Conservation (phyloP, 371 early-diverging fungal genomes). For the Mucor circinelloides region DNA sequence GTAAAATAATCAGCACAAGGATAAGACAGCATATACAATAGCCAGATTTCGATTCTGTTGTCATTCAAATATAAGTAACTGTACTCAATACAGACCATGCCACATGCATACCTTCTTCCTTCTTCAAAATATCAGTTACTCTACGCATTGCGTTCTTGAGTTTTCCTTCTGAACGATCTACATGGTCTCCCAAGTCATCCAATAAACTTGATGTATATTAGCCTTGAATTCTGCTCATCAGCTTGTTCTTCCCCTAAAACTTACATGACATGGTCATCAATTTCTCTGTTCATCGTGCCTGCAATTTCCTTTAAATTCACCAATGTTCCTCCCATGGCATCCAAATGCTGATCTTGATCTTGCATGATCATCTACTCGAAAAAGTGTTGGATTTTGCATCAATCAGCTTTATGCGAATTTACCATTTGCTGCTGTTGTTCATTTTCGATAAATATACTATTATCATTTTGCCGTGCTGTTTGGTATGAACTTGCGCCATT, state of each 20-base stretch:
- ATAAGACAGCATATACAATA: slow-evolving; percentile 67
- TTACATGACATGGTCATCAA: slow-evolving; percentile 63
- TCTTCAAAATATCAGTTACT: slow-evolving; percentile 55
- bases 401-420: not conserved
- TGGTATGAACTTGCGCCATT: slow-evolving; percentile 18
- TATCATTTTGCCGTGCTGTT: slow-evolving; percentile 31
- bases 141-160: slow-evolving; percentile 59
- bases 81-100: not conserved
- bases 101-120: slow-evolving; percentile 58
- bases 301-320: slow-evolving; percentile 67
- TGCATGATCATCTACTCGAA: slow-evolving; percentile 50
- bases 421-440: slow-evolving; percentile 44
- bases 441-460: slow-evolving; percentile 43
- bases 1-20: slow-evolving; percentile 57
- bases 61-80: not conserved
- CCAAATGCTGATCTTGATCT: slow-evolving; percentile 66
- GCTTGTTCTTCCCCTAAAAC: slow-evolving; percentile 5
- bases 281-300: slow-evolving; percentile 61
- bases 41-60: slow-evolving; percentile 57
- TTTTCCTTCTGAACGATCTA: slow-evolving; percentile 55
- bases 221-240: not conserved
- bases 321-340: slow-evolving; percentile 61
- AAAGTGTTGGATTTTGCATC: not conserved
- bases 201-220: slow-evolving; percentile 36
- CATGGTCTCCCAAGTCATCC: slow-evolving; percentile 63